phyloP scores from a whole-genome alignment of 768 basidiomycete species.

The Brasilioporus rufonigricans region DNA sequence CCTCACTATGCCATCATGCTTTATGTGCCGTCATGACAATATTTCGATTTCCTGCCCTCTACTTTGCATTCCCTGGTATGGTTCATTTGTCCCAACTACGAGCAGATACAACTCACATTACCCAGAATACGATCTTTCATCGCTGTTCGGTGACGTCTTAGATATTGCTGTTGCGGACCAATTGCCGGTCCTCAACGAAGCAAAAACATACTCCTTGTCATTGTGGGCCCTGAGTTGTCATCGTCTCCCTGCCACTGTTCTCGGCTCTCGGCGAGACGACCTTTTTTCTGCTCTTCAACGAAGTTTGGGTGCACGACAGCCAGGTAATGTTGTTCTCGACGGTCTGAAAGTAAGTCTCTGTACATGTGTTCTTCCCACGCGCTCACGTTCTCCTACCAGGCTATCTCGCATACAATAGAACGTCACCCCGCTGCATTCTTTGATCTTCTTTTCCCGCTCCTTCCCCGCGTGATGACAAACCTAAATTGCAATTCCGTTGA shows the following conservation, averaged over 20 bases:
- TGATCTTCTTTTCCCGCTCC: slow-evolving; percentile 15
- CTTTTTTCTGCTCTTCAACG: slow-evolving; percentile 37
- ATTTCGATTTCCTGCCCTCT: slow-evolving; percentile 45
- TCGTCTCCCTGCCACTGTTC: slow-evolving; percentile 41
- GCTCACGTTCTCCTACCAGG: slow-evolving; percentile 19
- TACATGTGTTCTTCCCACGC: background rate
- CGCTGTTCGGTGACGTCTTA: slow-evolving; percentile 45
- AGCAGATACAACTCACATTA: background rate
- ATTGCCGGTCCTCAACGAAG: slow-evolving; percentile 38
- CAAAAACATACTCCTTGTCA: slow-evolving; percentile 46
- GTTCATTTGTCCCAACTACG: slow-evolving; percentile 1
- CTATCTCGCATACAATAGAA: slow-evolving; percentile 23
- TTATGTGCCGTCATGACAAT: slow-evolving; percentile 51
- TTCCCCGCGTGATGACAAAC: slow-evolving; percentile 21
- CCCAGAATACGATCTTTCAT: slow-evolving; percentile 43
- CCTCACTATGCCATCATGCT: slow-evolving; percentile 51
- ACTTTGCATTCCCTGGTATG: slow-evolving; percentile 50
- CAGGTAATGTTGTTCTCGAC: slow-evolving; percentile 19
- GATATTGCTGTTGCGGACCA: slow-evolving; percentile 36
- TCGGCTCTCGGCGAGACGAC: slow-evolving; percentile 31
- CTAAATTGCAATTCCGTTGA: slow-evolving; percentile 14
- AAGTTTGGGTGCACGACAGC: slow-evolving; percentile 31
- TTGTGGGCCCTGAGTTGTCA: slow-evolving; percentile 51
- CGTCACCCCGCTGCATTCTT: slow-evolving; percentile 16
- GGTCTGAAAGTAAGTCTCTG: slow-evolving; percentile 27